Evolutionary conservation across 2,329 filamentous ascomycete species (phyloP).

Genomic region (Raffaelea ambrosiae): DNA sequence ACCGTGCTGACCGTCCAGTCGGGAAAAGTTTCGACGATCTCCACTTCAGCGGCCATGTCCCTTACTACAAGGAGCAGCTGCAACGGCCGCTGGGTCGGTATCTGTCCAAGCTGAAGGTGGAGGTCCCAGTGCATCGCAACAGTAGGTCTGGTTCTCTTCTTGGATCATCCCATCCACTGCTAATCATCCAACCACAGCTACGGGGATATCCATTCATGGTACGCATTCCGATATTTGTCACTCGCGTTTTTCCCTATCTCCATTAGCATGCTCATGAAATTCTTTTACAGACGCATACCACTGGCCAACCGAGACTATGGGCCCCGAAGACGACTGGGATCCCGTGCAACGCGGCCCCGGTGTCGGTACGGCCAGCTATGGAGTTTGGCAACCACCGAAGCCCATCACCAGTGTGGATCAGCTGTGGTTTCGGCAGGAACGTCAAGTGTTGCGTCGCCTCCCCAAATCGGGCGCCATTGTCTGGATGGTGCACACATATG

Average conservation of each 20-base stretch:
- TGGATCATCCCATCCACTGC: too few species aligned
- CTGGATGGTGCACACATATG: slow-evolving; percentile 2
- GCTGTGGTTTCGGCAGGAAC: slow-evolving; percentile 1
- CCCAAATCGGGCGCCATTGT: background rate
- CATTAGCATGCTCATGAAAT: too few species aligned
- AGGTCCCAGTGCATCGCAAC: background rate
- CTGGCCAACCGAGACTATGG: background rate
- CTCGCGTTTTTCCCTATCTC: too few species aligned
- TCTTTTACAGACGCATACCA: background rate
- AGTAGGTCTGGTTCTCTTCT: too few species aligned
- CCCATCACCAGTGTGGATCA: background rate
- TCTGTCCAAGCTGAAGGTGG: background rate
- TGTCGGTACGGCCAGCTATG: background rate
- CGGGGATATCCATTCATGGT: too few species aligned
- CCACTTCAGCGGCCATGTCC: background rate
- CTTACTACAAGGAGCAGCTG: background rate
- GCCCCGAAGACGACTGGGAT: slow-evolving; percentile 1
- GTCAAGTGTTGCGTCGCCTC: background rate
- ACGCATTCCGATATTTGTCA: too few species aligned
- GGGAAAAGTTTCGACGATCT: background rate
- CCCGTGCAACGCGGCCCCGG: background rate
- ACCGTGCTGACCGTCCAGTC: background rate
- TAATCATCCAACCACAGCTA: too few species aligned
- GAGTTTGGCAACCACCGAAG: background rate
- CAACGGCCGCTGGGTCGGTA: background rate